Evolutionary conservation across 352 stramenopile genomes (phyloP).

Genomic region (Pythium periplocum): DNA sequence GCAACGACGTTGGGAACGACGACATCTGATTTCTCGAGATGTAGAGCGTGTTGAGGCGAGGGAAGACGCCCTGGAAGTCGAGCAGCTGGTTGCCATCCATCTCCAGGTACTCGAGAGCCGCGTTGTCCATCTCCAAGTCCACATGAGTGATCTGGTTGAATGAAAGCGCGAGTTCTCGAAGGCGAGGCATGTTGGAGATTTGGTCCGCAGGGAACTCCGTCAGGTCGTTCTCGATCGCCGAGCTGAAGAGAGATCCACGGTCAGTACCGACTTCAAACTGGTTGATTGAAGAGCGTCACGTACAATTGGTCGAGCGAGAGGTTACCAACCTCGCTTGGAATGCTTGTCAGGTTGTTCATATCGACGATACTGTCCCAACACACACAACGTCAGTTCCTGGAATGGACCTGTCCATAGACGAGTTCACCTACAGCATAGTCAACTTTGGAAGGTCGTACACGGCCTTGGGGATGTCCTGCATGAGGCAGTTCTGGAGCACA

Average conservation of each 20-base stretch:
- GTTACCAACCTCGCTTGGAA: background rate
- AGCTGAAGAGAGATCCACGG: too few relatives aligned
- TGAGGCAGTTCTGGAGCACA: conserved; percentile 15
- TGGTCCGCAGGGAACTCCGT: conserved; percentile 4
- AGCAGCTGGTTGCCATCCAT: conserved; percentile 15
- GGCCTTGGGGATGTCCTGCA: background rate
- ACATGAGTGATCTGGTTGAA: conserved; percentile 10
- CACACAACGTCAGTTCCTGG: conserved; percentile 1
- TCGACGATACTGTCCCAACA: background rate
- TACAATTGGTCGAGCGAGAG: background rate
- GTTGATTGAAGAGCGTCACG: background rate
- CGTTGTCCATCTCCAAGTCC: background rate
- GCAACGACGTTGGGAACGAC: conserved; percentile 7
- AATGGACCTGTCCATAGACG: conserved; percentile 1
- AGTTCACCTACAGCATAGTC: conserved; percentile 10
- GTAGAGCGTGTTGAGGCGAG: conserved; percentile 10
- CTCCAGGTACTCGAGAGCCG: conserved; percentile 9
- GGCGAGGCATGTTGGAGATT: conserved; percentile 5
- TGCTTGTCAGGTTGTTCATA: background rate
- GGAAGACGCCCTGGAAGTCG: conserved; percentile 15
- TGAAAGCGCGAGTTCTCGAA: conserved; percentile 6
- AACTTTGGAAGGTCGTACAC: conserved; percentile 6
- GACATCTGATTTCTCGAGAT: conserved; percentile 11
- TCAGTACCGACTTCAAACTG: too few relatives aligned
- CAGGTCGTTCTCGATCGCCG: conserved; percentile 7